Evolutionary conservation across 1,139 yeast genomes (phyloP), one percentile per base, ranked within the genome.

Genomic region (Suhomyces anneliseae): DNA sequence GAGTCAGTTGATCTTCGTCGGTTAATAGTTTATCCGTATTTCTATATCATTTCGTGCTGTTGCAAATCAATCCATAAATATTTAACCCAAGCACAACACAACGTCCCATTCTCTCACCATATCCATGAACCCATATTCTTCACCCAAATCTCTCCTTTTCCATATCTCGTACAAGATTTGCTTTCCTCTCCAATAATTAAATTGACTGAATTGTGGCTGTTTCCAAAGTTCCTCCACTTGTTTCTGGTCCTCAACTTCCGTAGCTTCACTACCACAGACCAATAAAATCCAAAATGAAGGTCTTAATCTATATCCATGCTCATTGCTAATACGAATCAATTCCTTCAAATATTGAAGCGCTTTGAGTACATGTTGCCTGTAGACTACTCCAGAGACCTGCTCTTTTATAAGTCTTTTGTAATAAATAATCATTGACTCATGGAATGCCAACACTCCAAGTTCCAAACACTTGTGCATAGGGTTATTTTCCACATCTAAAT

Each of bases 41-140:
- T 19, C 24, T 19, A 19, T 19, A 19, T 19, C 6, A 19, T 19
- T 19, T 19, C 3, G 24, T 4, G 6, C 24, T n/a, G n/a, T n/a
- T n/a, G n/a, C n/a, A n/a, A n/a, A n/a, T n/a, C n/a, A n/a, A n/a
- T n/a, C 6, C 24, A 19, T 19, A 19, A 19, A 4, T 19, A 19
- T 19, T 19, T 47, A 62, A 2, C 72, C 75, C 42, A 75, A 58
- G 48, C 71, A 68, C 47, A 76, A 61, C 4, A 68, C 66, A 7
- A 74, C 60, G 33, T 76, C 83, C 85, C 85, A 81, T 48, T 76
- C 81, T 43, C 81, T 66, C 2, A 81, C 68, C 65, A 80, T 60
- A 53, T 79, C 83, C 71, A 79, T 68, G 74, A 82, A 79, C 26
- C 79, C 76, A 29, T 59, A 57, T n/a, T 69, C 70, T 41, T 78